A percentile compares a stretch with the other conserved stretches of the same genome.
Evolutionary conservation across 345 rosid species (phyloP).

Genomic region (Pelargonium nanum): DNA sequence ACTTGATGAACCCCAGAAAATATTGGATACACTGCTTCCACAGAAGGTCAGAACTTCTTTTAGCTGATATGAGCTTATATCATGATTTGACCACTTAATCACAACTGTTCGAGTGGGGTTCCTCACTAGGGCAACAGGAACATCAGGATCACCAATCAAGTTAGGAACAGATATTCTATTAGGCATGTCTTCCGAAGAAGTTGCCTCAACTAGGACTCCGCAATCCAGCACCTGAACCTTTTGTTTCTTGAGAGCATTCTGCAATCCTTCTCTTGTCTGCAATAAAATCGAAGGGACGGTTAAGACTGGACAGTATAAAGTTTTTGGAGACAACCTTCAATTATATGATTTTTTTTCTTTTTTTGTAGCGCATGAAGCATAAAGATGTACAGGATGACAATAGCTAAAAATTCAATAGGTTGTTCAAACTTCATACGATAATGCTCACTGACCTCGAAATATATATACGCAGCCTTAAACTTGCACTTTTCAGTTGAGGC

Average conservation of each 20-base stretch:
- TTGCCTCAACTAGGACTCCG: slow-evolving; percentile 18
- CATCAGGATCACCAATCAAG: slow-evolving; percentile 30
- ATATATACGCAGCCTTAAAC: too few relatives aligned
- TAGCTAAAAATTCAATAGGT: too few relatives aligned
- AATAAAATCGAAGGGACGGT: too few relatives aligned
- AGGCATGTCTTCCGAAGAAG: slow-evolving; percentile 15
- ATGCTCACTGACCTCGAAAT: too few relatives aligned
- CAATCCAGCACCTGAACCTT: neutral
- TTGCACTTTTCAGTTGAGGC: too few relatives aligned
- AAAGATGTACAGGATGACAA: too few relatives aligned
- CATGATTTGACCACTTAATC: slow-evolving; percentile 17
- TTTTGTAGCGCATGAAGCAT: too few relatives aligned
- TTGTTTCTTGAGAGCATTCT: slow-evolving; percentile 23
- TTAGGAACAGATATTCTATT: slow-evolving; percentile 21
- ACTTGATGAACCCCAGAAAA: slow-evolving; percentile 25
- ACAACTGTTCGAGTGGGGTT: slow-evolving; percentile 28
- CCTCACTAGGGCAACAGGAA: slow-evolving; percentile 27
- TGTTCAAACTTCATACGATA: too few relatives aligned
- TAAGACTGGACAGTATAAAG: too few relatives aligned
- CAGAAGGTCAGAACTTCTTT: slow-evolving; percentile 27
- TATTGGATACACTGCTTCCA: slow-evolving; percentile 17
- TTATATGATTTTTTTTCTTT: too few relatives aligned
- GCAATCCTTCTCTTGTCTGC: slow-evolving; percentile 15
- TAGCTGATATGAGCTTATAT: slow-evolving; percentile 22
- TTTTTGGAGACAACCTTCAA: too few relatives aligned